phyloP scores from a whole-genome alignment of 2,329 filamentous ascomycete species.

The Arthroderma sp. region DNA sequence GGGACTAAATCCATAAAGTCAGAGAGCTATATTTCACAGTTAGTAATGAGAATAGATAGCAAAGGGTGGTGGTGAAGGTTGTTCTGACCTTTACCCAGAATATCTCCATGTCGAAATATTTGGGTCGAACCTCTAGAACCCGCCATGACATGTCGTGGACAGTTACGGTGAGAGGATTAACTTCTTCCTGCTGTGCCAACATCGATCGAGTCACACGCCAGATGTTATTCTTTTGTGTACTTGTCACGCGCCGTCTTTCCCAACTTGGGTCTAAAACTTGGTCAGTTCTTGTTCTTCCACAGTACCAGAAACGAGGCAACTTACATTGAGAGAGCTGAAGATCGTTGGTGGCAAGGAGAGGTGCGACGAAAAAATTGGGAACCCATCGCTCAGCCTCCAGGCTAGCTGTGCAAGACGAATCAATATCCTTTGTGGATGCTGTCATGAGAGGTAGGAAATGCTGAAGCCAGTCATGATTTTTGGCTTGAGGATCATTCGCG shows the following conservation, averaged over 20 bases:
- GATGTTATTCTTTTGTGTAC: conserved; percentile 31
- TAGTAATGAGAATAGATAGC: conserved; percentile 4
- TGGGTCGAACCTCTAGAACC: conserved; percentile 32
- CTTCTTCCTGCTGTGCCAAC: conserved; percentile 30
- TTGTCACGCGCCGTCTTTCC: conserved; percentile 32
- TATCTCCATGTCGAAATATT: conserved; percentile 37
- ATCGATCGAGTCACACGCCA: conserved; percentile 36
- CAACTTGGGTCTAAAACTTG: conserved; percentile 26
- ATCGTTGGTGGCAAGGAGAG: conserved; percentile 36
- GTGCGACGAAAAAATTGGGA: conserved; percentile 37
- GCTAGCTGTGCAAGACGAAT: conserved; percentile 24
- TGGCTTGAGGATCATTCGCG: conserved; percentile 29
- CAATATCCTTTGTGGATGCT: conserved; percentile 30
- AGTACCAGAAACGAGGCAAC: conserved; percentile 1
- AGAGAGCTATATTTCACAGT: conserved; percentile 26
- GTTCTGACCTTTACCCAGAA: conserved; percentile 38
- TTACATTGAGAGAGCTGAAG: conserved; percentile 35
- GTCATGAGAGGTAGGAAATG: conserved; percentile 36
- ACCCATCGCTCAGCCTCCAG: conserved; percentile 35
- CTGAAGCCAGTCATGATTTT: conserved; percentile 30
- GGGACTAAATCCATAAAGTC: conserved; percentile 39
- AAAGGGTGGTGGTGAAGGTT: background rate
- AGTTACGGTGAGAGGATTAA: conserved; percentile 23
- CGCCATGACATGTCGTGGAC: conserved; percentile 27
- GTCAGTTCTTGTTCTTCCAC: conserved; percentile 4